Evolutionary conservation across 306 rosid species (phyloP).

Genomic region (Fragaria ananassa): DNA sequence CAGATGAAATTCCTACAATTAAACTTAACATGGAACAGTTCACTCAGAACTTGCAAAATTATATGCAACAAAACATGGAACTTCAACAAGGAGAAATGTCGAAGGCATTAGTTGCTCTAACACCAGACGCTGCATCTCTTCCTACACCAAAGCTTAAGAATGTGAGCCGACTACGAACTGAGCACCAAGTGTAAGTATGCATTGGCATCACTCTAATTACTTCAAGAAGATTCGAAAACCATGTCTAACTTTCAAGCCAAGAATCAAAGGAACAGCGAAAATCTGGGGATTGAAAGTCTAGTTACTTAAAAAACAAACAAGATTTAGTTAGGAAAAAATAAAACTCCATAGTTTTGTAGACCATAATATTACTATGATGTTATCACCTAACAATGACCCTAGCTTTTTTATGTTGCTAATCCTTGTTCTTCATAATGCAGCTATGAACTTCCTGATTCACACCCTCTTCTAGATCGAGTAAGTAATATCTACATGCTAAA

Average conservation of each 20-base stretch:
- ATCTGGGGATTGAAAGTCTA: neutral
- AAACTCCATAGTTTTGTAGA: neutral
- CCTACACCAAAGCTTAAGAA: slow-evolving; percentile 88
- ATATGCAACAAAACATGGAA: slow-evolving; percentile 82
- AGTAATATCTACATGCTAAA: slow-evolving; percentile 30
- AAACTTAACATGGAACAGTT: slow-evolving; percentile 75
- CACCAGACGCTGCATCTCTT: slow-evolving; percentile 74
- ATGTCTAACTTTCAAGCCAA: neutral
- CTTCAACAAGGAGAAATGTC: slow-evolving; percentile 89
- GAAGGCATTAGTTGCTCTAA: slow-evolving; percentile 77
- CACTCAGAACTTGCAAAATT: slow-evolving; percentile 73
- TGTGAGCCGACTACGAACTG: slow-evolving; percentile 83
- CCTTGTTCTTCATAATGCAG: slow-evolving; percentile 55
- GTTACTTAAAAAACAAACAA: neutral
- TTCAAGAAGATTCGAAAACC: slow-evolving; percentile 9
- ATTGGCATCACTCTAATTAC: slow-evolving; percentile 21
- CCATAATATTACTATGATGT: neutral
- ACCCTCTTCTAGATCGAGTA: slow-evolving; percentile 89
- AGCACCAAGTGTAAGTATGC: slow-evolving; percentile 88
- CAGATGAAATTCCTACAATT: slow-evolving; percentile 79
- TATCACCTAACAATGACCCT: slow-evolving; percentile 7
- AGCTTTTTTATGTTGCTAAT: slow-evolving; percentile 24
- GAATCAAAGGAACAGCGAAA: neutral
- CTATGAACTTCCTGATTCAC: slow-evolving; percentile 92
- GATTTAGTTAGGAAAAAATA: neutral